These are phyloP conservation scores for Populus hybrid DNA, from an alignment of 441 rosid species.

Conservation along the genomic window DNA sequence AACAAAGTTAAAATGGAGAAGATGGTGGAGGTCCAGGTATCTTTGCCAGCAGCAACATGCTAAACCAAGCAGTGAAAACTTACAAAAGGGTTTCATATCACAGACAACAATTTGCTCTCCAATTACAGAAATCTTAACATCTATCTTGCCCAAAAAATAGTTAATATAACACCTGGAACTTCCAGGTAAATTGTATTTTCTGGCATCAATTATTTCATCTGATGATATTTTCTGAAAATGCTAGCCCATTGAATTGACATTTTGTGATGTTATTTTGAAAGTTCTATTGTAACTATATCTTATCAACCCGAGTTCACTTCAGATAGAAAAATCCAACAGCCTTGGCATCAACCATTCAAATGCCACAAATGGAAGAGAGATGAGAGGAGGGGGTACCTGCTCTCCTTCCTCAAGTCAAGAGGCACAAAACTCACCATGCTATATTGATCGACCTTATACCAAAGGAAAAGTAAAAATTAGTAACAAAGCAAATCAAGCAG, in stretches of 20 bases:
- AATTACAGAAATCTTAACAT: not conserved
- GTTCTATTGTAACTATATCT: not conserved
- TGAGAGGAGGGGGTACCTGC: constrained; percentile 38
- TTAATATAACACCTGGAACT: not conserved
- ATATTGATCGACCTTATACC: constrained; percentile 64
- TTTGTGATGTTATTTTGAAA: not conserved
- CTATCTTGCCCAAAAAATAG: not conserved
- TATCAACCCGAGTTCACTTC: not conserved
- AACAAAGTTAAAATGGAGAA: not conserved
- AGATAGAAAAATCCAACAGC: not conserved
- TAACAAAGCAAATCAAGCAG: not conserved
- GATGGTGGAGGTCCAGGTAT: not conserved
- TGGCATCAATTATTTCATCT: not conserved
- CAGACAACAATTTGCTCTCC: not conserved
- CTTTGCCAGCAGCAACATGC: not conserved
- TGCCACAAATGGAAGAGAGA: not conserved
- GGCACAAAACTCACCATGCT: constrained; percentile 84
- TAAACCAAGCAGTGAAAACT: not conserved
- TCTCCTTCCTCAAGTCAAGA: constrained; percentile 69
- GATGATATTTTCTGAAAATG: not conserved
- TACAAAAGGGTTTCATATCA: not conserved
- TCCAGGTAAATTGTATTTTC: not conserved
- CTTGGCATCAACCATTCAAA: not conserved
- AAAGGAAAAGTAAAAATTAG: not conserved
- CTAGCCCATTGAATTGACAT: not conserved